Evolutionary conservation across 306 rosid genomes (phyloP).

Genomic region (Prunus armeniaca): DNA sequence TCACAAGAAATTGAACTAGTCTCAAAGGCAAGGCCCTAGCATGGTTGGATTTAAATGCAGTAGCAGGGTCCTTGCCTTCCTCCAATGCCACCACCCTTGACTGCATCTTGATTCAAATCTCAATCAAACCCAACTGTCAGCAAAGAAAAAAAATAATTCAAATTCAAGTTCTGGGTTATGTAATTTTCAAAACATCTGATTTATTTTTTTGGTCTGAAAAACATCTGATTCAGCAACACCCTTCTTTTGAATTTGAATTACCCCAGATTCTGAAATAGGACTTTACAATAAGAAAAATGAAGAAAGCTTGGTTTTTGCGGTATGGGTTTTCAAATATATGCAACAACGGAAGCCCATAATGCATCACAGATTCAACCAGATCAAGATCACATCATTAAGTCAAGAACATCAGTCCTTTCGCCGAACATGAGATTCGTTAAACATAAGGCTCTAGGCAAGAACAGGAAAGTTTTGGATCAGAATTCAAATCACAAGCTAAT

Average conservation of each 20-base stretch:
- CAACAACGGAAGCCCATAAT: constrained; percentile 21
- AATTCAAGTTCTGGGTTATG: constrained; percentile 26
- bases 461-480: constrained; percentile 17
- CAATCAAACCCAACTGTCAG: constrained; percentile 28
- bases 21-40: constrained; percentile 70
- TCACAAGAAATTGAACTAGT: constrained; percentile 58
- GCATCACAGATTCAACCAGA: constrained; percentile 27
- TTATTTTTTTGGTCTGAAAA: constrained; percentile 8
- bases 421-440: constrained; percentile 13
- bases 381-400: constrained; percentile 24
- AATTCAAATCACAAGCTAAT: constrained; percentile 9
- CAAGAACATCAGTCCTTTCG: constrained; percentile 15
- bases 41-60: constrained; percentile 39
- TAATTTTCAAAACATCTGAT: constrained; percentile 13
- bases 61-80: constrained; percentile 74
- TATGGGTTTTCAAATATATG: constrained; percentile 13
- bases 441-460: neutral
- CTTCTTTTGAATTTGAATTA: neutral
- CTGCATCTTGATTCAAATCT: constrained; percentile 44
- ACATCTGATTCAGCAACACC: constrained; percentile 18
- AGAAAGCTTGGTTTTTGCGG: constrained; percentile 14
- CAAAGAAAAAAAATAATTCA: constrained; percentile 1
- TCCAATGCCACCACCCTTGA: constrained; percentile 57
- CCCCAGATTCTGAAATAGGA: neutral
- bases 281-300: neutral